Evolutionary conservation across 257 asterid species (phyloP).

Genomic region (Dorcoceras hygrometricum): DNA sequence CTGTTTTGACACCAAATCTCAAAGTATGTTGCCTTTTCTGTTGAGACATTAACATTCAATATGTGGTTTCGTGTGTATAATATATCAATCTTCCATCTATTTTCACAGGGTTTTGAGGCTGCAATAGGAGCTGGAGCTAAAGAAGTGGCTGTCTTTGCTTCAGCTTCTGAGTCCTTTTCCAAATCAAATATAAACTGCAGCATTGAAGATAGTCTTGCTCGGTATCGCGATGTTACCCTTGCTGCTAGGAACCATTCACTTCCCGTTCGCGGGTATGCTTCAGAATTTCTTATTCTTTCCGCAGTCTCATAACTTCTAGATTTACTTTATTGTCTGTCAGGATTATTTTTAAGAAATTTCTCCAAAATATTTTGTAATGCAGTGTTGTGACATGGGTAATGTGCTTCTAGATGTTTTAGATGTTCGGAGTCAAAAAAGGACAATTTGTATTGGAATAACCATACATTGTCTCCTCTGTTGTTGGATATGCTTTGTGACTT

Average conservation of each 20-base stretch:
- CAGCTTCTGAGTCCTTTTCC: conserved; percentile 92
- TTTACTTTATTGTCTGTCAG: neutral
- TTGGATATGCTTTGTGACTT: neutral
- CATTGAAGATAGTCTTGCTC: conserved; percentile 72
- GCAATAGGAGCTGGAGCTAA: conserved; percentile 83
- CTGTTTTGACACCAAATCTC: conserved; percentile 89
- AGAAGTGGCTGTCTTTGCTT: conserved; percentile 93
- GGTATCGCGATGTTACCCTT: conserved; percentile 68
- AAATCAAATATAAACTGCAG: conserved; percentile 77
- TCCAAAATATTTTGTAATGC: no score
- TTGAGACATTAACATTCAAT: conserved; percentile 5
- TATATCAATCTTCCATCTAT: conserved; percentile 18
- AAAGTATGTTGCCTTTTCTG: conserved; percentile 44
- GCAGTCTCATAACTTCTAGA: conserved; percentile 10
- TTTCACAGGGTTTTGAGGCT: conserved; percentile 75
- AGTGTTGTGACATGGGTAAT: neutral
- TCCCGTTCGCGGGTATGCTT: conserved; percentile 84
- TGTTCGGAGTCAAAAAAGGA: no score
- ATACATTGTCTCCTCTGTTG: no score
- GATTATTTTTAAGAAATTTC: no score
- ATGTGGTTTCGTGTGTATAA: neutral
- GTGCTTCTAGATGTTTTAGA: neutral
- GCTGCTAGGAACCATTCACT: conserved; percentile 62
- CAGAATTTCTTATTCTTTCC: conserved; percentile 7
- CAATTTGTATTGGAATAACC: no score